Evolutionary conservation across 805 yeast genomes (phyloP).

Genomic region (Torulaspora microellipsoides): DNA sequence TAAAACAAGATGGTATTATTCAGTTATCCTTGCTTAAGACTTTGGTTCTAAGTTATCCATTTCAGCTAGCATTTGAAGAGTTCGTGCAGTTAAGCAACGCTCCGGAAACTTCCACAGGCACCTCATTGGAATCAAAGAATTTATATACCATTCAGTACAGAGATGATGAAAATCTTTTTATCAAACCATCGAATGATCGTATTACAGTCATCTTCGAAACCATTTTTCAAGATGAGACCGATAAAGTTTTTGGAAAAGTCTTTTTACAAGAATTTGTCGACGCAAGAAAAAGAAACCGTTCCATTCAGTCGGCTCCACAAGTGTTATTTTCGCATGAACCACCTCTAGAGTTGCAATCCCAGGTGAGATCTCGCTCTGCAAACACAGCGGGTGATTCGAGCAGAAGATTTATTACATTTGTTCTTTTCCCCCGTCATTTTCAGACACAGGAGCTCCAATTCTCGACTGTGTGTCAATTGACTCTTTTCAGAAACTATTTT

Average conservation of each 20-base stretch:
- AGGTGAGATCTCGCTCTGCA: constrained; percentile 28
- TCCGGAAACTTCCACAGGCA: constrained; percentile 25
- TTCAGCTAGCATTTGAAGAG: constrained; percentile 75
- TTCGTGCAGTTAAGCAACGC: constrained; percentile 59
- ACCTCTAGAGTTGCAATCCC: constrained; percentile 74
- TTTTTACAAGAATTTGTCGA: constrained; percentile 92
- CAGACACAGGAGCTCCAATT: constrained; percentile 47
- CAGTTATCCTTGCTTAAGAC: constrained; percentile 76
- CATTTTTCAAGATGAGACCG: constrained; percentile 93
- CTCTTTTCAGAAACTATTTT: constrained; percentile 91
- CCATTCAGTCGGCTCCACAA: constrained; percentile 97
- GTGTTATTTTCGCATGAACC: constrained; percentile 91
- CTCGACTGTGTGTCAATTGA: constrained; percentile 70
- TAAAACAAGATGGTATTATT: constrained; percentile 49
- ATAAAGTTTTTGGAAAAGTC: constrained; percentile 83
- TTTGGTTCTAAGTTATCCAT: constrained; percentile 88
- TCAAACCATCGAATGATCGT: constrained; percentile 90
- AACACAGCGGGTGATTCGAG: constrained; percentile 38
- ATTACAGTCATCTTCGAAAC: constrained; percentile 96
- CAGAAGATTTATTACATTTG: constrained; percentile 54
- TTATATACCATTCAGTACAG: constrained; percentile 63
- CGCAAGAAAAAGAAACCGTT: constrained; percentile 87
- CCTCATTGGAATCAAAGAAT: constrained; percentile 23
- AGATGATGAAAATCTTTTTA: constrained; percentile 86
- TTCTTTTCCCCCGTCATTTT: constrained; percentile 83